Conservation (phyloP, 768 basidiomycete species). For the Lentinula sp. region DNA sequence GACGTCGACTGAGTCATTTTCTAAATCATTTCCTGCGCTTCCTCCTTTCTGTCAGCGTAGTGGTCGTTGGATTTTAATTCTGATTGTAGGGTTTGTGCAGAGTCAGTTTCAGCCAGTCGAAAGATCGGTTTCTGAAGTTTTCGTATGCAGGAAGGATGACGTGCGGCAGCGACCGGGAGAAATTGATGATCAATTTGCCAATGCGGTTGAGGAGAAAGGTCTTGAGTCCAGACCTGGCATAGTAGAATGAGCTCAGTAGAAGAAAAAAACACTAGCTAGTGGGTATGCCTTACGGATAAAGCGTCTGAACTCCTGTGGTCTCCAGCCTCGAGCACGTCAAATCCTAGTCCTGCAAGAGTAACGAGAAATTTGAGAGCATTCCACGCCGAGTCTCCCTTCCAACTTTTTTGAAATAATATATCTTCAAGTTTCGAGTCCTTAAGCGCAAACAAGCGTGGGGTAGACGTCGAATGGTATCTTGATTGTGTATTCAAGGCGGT, state of each 20-base stretch:
- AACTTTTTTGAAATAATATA: conserved; percentile 13
- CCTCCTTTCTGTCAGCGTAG: background rate
- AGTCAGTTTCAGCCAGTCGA: conserved; percentile 4
- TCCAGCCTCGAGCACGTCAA: background rate
- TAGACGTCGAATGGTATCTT: conserved; percentile 20
- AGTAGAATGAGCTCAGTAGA: no score
- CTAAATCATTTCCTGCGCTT: background rate
- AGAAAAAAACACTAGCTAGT: background rate
- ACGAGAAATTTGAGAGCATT: conserved; percentile 21
- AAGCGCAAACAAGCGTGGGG: conserved; percentile 22
- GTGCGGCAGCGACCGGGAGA: conserved; percentile 41
- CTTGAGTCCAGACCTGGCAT: background rate
- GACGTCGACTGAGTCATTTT: no score
- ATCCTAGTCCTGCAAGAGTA: conserved; percentile 21
- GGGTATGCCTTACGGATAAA: no score
- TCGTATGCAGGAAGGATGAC: conserved; percentile 32
- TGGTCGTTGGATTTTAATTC: background rate
- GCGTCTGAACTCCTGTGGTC: background rate
- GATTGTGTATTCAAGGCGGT: conserved; percentile 5
- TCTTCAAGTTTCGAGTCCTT: conserved; percentile 23
- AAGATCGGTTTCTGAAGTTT: conserved; percentile 26
- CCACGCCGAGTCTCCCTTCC: conserved; percentile 19
- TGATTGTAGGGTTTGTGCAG: background rate
- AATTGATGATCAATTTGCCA: conserved; percentile 1
- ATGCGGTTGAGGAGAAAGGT: background rate